Evolutionary conservation across 345 rosid genomes (phyloP).

Genomic region (Trapa bicornis): DNA sequence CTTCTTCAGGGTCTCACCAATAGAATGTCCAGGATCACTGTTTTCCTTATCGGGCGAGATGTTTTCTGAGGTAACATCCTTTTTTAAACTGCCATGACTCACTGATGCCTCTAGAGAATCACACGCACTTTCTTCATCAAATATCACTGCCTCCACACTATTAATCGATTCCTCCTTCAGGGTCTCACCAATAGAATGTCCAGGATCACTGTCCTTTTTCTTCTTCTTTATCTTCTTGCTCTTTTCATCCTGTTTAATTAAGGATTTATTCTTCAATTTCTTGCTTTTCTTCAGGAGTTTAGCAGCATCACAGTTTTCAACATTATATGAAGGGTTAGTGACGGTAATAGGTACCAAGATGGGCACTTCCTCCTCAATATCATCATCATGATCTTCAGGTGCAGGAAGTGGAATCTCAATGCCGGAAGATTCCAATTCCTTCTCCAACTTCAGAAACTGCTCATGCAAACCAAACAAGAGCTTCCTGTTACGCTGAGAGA

Average conservation of each 20-base stretch:
- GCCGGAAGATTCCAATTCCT: constrained; percentile 35
- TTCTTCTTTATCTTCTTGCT: constrained; percentile 10
- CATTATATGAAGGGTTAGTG: constrained; percentile 12
- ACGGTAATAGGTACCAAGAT: constrained; percentile 36
- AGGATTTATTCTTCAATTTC: constrained; percentile 28
- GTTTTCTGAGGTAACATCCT: constrained; percentile 13
- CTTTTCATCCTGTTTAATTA: constrained; percentile 17
- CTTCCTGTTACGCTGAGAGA: constrained; percentile 84
- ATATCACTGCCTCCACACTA: constrained; percentile 11
- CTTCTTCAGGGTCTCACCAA: constrained; percentile 10
- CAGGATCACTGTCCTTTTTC: constrained; percentile 6
- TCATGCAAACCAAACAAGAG: constrained; percentile 44
- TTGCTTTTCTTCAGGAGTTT: constrained; percentile 37
- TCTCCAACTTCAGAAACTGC: constrained; percentile 65
- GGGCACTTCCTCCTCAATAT: constrained; percentile 36
- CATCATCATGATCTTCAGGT: constrained; percentile 17
- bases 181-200: constrained; percentile 6
- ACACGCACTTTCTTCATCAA: constrained; percentile 40
- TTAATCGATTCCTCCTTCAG: constrained; percentile 13
- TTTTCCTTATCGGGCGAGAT: constrained; percentile 13
- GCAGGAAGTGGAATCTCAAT: constrained; percentile 32
- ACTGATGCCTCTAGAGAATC: constrained; percentile 21
- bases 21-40: constrained; percentile 8
- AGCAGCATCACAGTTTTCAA: constrained; percentile 16
- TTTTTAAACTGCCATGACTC: constrained; percentile 22